These are phyloP conservation scores for Phallus indusiatus DNA, from an alignment of 768 basidiomycete genomes.

Conservation along the genomic window DNA sequence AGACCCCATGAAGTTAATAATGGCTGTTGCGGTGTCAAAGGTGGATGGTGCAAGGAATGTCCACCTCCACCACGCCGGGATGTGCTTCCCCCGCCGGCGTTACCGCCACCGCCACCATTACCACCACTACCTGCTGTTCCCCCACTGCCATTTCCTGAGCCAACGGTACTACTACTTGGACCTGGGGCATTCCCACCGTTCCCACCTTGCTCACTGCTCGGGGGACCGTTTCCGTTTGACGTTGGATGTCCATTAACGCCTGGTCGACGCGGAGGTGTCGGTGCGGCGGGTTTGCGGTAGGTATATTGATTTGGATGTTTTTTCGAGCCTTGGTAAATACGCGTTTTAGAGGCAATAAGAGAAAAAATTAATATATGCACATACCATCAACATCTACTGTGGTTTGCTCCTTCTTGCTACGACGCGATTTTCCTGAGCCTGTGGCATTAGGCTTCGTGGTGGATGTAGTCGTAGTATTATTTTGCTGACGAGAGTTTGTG, in stretches of 20 bases:
- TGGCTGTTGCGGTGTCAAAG: constrained; percentile 75
- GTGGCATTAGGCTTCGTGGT: neutral
- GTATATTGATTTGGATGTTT: constrained; percentile 43
- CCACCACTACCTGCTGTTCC: neutral
- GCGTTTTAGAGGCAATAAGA: neutral
- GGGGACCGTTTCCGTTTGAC: constrained; percentile 18
- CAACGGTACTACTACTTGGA: neutral
- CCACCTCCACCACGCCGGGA: neutral
- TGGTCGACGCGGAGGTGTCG: constrained; percentile 22
- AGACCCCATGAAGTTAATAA: constrained; percentile 82
- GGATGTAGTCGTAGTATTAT: neutral
- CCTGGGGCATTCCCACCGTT: constrained; percentile 38
- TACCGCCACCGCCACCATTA: neutral
- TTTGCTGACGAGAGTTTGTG: neutral
- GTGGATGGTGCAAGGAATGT: constrained; percentile 50
- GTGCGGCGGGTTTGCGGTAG: constrained; percentile 21
- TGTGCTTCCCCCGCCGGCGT: neutral
- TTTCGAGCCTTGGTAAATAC: constrained; percentile 11
- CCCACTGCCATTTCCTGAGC: neutral
- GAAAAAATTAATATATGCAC: neutral
- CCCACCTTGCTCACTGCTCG: constrained; percentile 28
- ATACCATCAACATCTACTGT: neutral
- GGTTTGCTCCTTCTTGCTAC: neutral
- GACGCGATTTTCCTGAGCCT: neutral
- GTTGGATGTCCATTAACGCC: constrained; percentile 20